Evolutionary conservation across 176 grass and related monocot genomes (phyloP), one percentile per base, ranked within the genome.

Genomic region (Echinochloa phyllopogon): DNA sequence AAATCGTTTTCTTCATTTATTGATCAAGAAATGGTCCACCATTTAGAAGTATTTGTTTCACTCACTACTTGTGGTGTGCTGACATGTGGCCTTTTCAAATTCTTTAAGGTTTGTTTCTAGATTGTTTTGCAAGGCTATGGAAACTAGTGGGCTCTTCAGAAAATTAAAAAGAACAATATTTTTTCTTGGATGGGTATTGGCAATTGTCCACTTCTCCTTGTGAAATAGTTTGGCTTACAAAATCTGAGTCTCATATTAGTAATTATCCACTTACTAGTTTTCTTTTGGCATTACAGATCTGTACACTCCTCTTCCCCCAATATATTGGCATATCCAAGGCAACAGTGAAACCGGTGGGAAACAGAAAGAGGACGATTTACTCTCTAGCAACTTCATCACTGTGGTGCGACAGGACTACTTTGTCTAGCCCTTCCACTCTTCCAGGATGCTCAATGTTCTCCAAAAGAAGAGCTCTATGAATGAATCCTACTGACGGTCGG

Each of bases 291-390:
- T 43, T 83, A 69, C 89, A 94, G 93, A 95, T 84, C 74, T 95
- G 80, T 90, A 95, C 25, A 84, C 88, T 41, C 93, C 88, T 69
- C 83, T 95, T 65, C 87, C 93, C 23, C 93, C 93, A 55, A 92
- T 95, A 90, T 95, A 83, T 60, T 95, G 90, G 90, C 93, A 90
- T 74, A 87, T 95, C 48, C 90, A 95, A 88, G 93, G 83, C 27
- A 95, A 88, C 56, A 71, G 86, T 67, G 93, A 95, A 53, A 44
- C 67, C 20, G 76, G 55, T 14, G 85, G 75, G 38, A 90, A 81
- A 83, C 83, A 84, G 41, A 95, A 92, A 77, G 86, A 90, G 20
- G 90, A 86, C 3, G 90, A 82, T 68, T 87, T 87, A 70, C 87
- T 90, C 53, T 90, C 93, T 53, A 58, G 58, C 0, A 83, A 95